Conservation (phyloP, 176 grass and related monocot species). For the Carex parvula region DNA sequence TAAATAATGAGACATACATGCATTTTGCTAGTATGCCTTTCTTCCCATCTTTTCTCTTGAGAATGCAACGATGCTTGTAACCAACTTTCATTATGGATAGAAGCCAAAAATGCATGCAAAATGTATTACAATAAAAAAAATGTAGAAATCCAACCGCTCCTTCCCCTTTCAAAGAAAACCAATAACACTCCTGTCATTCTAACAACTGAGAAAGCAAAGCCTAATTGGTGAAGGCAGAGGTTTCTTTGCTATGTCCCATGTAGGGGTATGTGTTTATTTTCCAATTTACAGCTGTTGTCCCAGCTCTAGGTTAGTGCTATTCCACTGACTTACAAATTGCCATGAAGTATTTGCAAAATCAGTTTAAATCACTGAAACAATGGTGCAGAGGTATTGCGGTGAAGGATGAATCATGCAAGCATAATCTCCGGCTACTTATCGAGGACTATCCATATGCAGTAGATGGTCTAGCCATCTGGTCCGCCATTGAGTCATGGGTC, state of each 20-base stretch:
- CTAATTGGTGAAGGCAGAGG: not conserved
- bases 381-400: constrained; percentile 47
- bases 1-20: not conserved
- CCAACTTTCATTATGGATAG: not conserved
- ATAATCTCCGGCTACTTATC: constrained; percentile 60
- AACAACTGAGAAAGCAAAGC: not conserved
- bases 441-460: constrained; percentile 67
- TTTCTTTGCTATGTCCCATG: not conserved
- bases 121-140: not conserved
- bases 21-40: not conserved
- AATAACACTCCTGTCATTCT: not conserved
- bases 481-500: constrained; percentile 65
- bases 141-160: not conserved
- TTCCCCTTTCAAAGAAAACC: not conserved
- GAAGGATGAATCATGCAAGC: constrained; percentile 35
- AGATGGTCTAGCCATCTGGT: constrained; percentile 70
- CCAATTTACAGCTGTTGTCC: not conserved
- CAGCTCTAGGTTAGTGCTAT: not conserved
- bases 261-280: not conserved
- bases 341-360: not conserved
- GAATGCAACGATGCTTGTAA: not conserved
- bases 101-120: not conserved
- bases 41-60: not conserved
- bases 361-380: not conserved
- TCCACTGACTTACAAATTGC: not conserved